Base-by-base conservation (phyloP, 306 rosid genomes). In the Lupinus albus region DNA sequence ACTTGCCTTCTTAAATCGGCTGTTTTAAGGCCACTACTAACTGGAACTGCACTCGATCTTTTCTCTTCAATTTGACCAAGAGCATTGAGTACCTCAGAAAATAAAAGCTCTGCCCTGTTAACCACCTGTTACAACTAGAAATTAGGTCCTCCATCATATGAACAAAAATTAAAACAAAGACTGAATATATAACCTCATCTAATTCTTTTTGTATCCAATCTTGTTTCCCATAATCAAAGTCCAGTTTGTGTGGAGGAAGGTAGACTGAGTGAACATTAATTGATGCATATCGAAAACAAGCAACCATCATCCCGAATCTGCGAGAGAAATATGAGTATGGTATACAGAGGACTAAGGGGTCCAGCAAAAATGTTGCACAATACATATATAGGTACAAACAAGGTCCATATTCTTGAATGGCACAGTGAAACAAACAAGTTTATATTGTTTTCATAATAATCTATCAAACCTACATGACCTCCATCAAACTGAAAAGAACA, bases 231-330 rank as follows among this genome's bases (percentile, higher is more conserved):
- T 47, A 46, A 76, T 82, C 80, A 72, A 93, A 94, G 21, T 79
- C 83, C 68, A 94, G 76, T 68, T 73, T 81, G 61, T 85, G 68
- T 0, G 89, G 99, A 63, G 99, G 99, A 80, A 88, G 89, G 74
- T 80, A 84, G 82, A 90, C 97, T 12, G 97, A 86, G 71, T 83
- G 86, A 70, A 93, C 95, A 72, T 94, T 78, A 72, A 94, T 88
- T 32, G 99, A 87, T 48, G 97, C 89, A 80, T 94, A 94, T 39
- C 97, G 89, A 72, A 94, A 94, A 84, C 99, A 94, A 69, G 99
- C 99, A 68, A 94, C 97, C 91, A 84, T 94, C 74, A 79, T 79
- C 36, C 97, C 99, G 44, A 90, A 94, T 82, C 99, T 94, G 41
- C 64, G 64, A 58, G 41, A 38, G 54, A 78, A 68, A 54, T 51